Conservation (phyloP, 2,329 filamentous ascomycete genomes). For the Trichoderma atroviride region DNA sequence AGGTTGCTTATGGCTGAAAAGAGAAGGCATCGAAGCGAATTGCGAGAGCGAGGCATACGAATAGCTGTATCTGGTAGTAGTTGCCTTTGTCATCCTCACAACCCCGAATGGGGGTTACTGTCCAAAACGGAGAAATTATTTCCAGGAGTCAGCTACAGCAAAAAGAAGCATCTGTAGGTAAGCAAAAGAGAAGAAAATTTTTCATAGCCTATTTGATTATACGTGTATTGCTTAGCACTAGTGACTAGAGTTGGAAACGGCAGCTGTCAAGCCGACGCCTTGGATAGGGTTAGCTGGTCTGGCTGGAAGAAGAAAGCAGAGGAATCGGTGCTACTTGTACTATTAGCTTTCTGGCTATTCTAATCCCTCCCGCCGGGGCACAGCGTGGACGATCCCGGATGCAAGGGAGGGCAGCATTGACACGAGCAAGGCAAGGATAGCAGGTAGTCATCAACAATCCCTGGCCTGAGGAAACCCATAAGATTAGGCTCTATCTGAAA, state of each 20-base stretch:
- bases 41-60: neutral
- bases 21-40: neutral
- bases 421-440: neutral
- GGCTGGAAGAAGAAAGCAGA: neutral
- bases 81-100: neutral
- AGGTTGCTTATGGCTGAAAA: neutral
- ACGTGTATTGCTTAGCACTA: neutral
- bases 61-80: neutral
- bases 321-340: neutral
- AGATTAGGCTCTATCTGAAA: constrained; percentile 23
- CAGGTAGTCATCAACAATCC: neutral
- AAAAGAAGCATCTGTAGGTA: neutral
- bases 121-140: neutral
- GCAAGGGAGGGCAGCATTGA: constrained; percentile 4
- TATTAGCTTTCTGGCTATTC: neutral
- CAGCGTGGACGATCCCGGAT: constrained; percentile 6
- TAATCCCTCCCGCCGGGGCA: constrained; percentile 12
- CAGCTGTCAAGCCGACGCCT: constrained; percentile 10
- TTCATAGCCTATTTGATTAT: neutral
- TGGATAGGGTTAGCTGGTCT: neutral
- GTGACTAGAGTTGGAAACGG: neutral
- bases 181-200: neutral
- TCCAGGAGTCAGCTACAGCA: neutral
- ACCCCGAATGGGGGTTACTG: neutral
- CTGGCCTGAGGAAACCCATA: neutral